Evolutionary conservation across 208 protist genomes (phyloP).

Genomic region (Trichomonas tenax): DNA sequence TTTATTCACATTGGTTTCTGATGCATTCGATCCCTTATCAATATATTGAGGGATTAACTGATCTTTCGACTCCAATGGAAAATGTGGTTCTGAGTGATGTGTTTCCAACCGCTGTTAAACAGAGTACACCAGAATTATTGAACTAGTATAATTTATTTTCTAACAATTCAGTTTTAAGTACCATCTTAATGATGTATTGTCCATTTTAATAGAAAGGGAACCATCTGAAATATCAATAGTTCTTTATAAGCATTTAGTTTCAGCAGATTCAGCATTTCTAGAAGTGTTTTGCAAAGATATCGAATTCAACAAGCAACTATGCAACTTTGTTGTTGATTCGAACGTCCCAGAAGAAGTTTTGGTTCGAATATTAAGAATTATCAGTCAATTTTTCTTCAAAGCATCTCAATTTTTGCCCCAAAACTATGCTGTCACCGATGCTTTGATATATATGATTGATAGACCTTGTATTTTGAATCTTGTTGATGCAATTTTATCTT

Average conservation of each 20-base stretch:
- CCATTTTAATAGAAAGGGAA: neutral
- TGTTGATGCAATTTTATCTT: neutral
- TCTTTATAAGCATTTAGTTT: neutral
- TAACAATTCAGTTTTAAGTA: neutral
- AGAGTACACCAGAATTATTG: neutral
- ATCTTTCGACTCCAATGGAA: neutral
- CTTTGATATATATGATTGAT: neutral
- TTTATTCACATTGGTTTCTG: too few relatives aligned
- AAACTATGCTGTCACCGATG: neutral
- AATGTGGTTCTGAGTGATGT: neutral
- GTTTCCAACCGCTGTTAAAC: neutral
- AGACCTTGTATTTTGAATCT: neutral
- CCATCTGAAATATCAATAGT: neutral
- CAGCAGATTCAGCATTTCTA: neutral
- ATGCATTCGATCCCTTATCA: neutral
- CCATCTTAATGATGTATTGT: neutral
- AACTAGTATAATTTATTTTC: neutral
- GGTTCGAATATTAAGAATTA: neutral
- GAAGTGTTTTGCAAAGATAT: neutral
- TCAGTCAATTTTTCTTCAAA: neutral
- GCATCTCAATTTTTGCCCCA: neutral
- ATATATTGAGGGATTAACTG: neutral
- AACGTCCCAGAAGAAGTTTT: neutral
- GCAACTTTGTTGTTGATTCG: neutral
- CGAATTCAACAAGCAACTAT: neutral